Evolutionary conservation across 139 green algal species (phyloP).

Genomic region (Closterium sp.): DNA sequence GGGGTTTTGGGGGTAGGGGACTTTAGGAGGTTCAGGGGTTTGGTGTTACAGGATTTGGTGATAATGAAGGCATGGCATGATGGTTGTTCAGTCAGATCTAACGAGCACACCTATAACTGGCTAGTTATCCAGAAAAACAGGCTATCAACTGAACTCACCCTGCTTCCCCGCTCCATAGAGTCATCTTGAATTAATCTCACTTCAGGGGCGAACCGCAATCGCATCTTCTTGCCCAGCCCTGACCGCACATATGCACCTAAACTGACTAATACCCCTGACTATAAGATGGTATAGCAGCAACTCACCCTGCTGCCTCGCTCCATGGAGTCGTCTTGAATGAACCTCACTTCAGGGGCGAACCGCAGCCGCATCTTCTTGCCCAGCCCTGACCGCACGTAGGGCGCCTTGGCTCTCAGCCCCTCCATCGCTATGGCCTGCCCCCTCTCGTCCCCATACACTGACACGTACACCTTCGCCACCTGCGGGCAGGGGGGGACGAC

Average conservation of each 20-base stretch:
- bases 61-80: too few species aligned
- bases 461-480: constrained; percentile 78
- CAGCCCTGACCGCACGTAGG: constrained; percentile 80
- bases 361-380: constrained; percentile 71
- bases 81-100: too few species aligned
- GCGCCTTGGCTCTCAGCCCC: constrained; percentile 63
- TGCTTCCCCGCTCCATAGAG: neutral
- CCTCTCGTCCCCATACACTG: constrained; percentile 64
- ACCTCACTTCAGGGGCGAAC: constrained; percentile 82
- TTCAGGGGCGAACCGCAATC: neutral
- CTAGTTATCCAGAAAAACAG: too few species aligned
- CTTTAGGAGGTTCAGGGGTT: too few species aligned
- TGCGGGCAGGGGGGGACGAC: neutral
- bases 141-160: too few species aligned
- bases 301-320: constrained; percentile 30
- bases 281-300: neutral
- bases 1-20: too few species aligned
- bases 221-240: neutral
- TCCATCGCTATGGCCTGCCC: constrained; percentile 72
- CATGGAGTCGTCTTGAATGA: constrained; percentile 80
- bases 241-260: neutral
- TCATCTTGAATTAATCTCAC: neutral
- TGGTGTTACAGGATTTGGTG: too few species aligned
- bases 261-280: neutral
- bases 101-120: too few species aligned